Base-by-base conservation (phyloP, 106 monocot species). In the Allium cepa region DNA sequence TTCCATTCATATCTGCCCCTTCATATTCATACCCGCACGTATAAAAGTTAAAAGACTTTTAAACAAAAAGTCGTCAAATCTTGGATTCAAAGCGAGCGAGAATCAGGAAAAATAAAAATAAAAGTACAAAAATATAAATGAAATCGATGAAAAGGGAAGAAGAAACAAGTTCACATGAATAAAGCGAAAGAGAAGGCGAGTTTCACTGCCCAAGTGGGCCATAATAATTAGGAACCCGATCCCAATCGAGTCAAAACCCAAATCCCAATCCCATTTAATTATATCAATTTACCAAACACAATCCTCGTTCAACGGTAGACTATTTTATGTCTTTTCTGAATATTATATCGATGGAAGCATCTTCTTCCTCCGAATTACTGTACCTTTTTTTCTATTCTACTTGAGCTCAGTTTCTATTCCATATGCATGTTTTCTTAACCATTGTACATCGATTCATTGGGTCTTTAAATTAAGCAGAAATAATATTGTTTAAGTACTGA, bases 151-250 rank as follows among this genome's bases (percentile, higher is more conserved):
- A 36, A 36, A 36, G 36, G 36, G 36, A 5, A 36, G 5, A 36
- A 5, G 36, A 22, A 22, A 22, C 22, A 22, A 22, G 22, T 3
- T 36, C 36, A 36, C 36, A 36, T 36, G 36, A 36, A 36, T 3
- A 36, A 36, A 36, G 66, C 66, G 66, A 51, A 51, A 52, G 66
- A 67, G 66, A 67, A 17, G 66, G 50, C 66, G 66, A 50, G 66
- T 67, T 67, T 50, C 51, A 26, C 49, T 67, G 66, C 49, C 4
- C 50, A 36, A 36, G 36, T 36, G 36, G 36, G 36, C 36, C 36
- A 36, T 36, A 36, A 36, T 36, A 1, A 5, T 36, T 36, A 5
- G 36, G 66, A 7, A 67, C 13, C 46, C 11, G 48, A 16, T 64
- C 16, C 4, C 9, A 11, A 6, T 17, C 45, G 1, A 18, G 22